Evolutionary conservation across 441 rosid species (phyloP).

Genomic region (Codiaeum variegatum): DNA sequence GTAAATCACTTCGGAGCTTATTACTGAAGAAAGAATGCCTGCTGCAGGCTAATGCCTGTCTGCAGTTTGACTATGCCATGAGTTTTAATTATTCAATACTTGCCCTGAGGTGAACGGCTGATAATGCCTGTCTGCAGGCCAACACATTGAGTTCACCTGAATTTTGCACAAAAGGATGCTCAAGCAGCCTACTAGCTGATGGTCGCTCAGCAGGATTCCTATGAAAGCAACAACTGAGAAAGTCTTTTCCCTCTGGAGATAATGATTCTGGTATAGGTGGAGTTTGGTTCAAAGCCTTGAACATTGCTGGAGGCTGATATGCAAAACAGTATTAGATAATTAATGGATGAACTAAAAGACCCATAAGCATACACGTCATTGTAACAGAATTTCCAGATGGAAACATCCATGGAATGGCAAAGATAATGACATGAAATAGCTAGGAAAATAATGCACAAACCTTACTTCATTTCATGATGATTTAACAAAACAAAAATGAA

Average conservation of each 20-base stretch:
- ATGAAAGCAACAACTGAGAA: constrained; percentile 45
- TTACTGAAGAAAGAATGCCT: constrained; percentile 7
- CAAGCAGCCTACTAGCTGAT: constrained; percentile 46
- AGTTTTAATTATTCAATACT: constrained; percentile 18
- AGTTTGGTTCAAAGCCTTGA: constrained; percentile 44
- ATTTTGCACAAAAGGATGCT: constrained; percentile 53
- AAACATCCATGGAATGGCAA: not conserved
- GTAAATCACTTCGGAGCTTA: not conserved
- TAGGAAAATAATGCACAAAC: not conserved
- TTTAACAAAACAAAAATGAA: not conserved
- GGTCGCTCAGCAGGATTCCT: constrained; percentile 61
- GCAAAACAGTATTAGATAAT: constrained; percentile 18
- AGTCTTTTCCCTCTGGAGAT: constrained; percentile 57
- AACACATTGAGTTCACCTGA: too few relatives aligned
- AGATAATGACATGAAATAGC: not conserved
- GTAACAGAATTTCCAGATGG: not conserved
- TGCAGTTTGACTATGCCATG: not conserved
- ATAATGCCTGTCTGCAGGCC: too few relatives aligned
- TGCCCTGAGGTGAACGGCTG: constrained; percentile 25
- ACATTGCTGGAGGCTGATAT: constrained; percentile 63
- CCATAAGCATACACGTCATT: not conserved
- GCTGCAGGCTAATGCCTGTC: too few relatives aligned
- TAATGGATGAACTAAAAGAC: not conserved
- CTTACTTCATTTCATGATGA: not conserved
- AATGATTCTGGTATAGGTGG: constrained; percentile 55